Base-by-base conservation (phyloP, 2,329 filamentous ascomycete species). In the Paradendryphiella salina region DNA sequence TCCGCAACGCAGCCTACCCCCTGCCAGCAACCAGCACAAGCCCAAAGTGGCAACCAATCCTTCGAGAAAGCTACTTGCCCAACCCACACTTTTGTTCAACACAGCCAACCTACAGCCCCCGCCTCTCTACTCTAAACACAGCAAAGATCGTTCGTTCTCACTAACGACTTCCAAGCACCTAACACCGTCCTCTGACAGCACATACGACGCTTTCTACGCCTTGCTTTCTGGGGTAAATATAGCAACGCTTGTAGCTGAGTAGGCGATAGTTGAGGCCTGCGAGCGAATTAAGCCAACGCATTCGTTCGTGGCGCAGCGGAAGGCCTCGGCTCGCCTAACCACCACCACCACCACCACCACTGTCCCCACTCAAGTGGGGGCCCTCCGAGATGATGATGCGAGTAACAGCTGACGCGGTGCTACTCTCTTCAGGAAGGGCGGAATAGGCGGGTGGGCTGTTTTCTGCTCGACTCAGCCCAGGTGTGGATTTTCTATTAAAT, bases 11-110 rank as follows among this genome's bases (percentile, higher is more conserved):
- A 44, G 14, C 46, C 44, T 40, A 20, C 6, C 17, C 26, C 38
- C 28, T 20, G 23, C 23, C 23, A 26, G 23, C 23, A 26, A 26
- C 23, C 23, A 5, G 39, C 46, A 14, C 40, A 34, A n/a, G 28
- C 17, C 39, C 26, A 50, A 50, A 50, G 40, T 38, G 46, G 46
- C 40, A 50, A 50, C 13, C 5, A 38, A 45, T 38, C 40, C 26
- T 37, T 36, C 15, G 23, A 34, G 32, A 28, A 26, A 38, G n/a
- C 10, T 18, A 23, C 26, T 14, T 20, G 35, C 9, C 18, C 33
- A 37, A 8, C 18, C 32, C 32, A 20, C 41, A 43, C 40, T 17
- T 10, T 23, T 37, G 21, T 23, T 29, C 11, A 34, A 23, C 46
- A 38, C 41, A 39, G 41, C 35, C 29, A 46, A 29, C 8, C 29